A percentile compares a stretch with the other conserved stretches of the same genome.
These are phyloP conservation scores for Coemansia sp. DNA, from an alignment of 192 early-diverging fungal species.

Conservation along the genomic window DNA sequence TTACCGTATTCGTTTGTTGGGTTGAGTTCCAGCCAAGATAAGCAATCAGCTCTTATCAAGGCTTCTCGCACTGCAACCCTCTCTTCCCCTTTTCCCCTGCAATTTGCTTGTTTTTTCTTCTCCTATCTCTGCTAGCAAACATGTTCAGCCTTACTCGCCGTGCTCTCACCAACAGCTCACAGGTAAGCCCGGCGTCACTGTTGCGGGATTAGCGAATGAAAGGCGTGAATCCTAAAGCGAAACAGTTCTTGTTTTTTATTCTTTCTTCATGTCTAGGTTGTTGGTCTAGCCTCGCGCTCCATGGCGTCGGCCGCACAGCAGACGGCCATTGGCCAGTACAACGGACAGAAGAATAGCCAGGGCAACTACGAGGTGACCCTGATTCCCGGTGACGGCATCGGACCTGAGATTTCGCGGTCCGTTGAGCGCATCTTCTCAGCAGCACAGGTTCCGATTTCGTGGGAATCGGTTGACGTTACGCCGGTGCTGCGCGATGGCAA, in stretches of 20 bases:
- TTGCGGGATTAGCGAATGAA: background rate
- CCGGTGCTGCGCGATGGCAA: conserved; percentile 89
- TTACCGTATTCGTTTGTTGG: background rate
- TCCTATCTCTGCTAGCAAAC: background rate
- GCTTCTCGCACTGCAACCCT: background rate
- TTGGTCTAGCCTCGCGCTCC: conserved; percentile 19
- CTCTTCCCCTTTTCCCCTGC: background rate
- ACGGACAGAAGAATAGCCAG: conserved; percentile 48
- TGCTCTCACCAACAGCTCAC: conserved; percentile 12
- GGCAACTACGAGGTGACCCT: conserved; percentile 88
- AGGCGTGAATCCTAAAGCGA: background rate
- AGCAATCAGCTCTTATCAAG: background rate
- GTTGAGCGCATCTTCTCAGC: conserved; percentile 92
- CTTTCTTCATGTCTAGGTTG: conserved; percentile 10
- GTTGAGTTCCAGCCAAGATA: background rate
- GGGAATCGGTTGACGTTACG: conserved; percentile 94
- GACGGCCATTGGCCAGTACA: conserved; percentile 42
- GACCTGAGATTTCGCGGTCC: conserved; percentile 92
- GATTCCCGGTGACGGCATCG: conserved; percentile 98
- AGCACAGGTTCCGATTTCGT: conserved; percentile 90
- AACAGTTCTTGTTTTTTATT: too few relatives aligned
- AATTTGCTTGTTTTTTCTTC: background rate
- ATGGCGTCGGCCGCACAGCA: conserved; percentile 39
- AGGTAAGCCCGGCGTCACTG: conserved; percentile 14
- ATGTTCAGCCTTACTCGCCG: conserved; percentile 46